A percentile compares a stretch with the other conserved stretches of the same genome.
phyloP scores from a whole-genome alignment of 805 yeast species.

The Candida xiaguanensis region DNA sequence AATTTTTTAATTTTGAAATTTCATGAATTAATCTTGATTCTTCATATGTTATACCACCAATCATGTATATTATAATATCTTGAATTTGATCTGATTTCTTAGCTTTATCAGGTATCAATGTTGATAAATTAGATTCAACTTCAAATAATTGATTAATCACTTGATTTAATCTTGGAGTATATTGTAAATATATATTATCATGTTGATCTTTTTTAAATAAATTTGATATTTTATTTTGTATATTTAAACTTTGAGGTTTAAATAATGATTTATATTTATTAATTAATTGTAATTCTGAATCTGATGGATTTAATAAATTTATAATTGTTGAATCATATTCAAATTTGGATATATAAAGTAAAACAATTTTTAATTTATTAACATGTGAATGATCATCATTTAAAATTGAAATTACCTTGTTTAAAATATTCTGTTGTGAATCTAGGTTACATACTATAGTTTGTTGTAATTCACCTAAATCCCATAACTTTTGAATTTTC shows the following conservation, averaged over 20 bases:
- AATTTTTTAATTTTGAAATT: conserved; percentile 45
- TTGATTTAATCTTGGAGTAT: conserved; percentile 66
- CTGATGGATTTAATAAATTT: conserved; percentile 28
- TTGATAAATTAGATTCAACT: conserved; percentile 15
- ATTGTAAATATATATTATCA: conserved; percentile 87
- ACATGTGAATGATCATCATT: conserved; percentile 35
- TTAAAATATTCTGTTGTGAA: conserved; percentile 37
- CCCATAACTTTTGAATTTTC: conserved; percentile 65
- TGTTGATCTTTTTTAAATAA: conserved; percentile 28
- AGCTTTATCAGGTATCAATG: conserved; percentile 38
- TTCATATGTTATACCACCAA: conserved; percentile 91
- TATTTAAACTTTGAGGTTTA: conserved; percentile 12
- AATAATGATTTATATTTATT: conserved; percentile 26
- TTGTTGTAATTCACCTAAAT: conserved; percentile 87
- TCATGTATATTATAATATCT: conserved; percentile 66
- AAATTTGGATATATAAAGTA: conserved; percentile 69
- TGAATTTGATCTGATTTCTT: conserved; percentile 40
- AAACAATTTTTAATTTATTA: conserved; percentile 66
- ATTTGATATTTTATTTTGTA: conserved; percentile 22
- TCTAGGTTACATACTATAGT: conserved; percentile 58
- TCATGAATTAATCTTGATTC: conserved; percentile 83
- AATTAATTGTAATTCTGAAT: conserved; percentile 28
- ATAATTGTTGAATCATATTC: conserved; percentile 20
- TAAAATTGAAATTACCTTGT: conserved; percentile 54
- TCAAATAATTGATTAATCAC: conserved; percentile 14